A percentile compares a stretch with the other conserved stretches of the same genome.
phyloP scores from a whole-genome alignment of 257 asterid genomes.

The Petrea volubilis region DNA sequence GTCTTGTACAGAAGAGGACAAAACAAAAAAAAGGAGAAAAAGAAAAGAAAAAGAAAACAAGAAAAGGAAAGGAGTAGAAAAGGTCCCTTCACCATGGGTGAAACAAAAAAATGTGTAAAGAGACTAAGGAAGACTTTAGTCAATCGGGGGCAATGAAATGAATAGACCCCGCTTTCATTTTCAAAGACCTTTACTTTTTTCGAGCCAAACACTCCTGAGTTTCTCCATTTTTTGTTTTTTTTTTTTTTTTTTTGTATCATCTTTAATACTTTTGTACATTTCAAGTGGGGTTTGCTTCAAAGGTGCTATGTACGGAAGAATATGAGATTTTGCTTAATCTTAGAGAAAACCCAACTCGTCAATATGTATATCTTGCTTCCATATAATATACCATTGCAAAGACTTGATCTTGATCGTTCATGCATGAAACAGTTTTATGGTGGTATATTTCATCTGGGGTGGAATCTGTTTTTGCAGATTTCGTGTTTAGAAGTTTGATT shows the following conservation, averaged over 20 bases:
- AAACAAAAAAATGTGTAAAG: no score
- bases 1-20: no score
- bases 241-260: no score
- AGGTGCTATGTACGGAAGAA: background rate
- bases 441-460: background rate
- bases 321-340: constrained; percentile 10
- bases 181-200: background rate
- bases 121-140: background rate
- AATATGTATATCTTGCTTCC: no score
- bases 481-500: background rate
- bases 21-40: no score
- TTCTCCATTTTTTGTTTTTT: no score
- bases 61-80: background rate
- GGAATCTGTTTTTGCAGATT: background rate
- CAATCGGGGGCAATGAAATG: background rate
- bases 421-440: constrained; percentile 17
- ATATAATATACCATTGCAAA: background rate
- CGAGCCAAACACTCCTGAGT: background rate
- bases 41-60: no score
- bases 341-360: constrained; percentile 10
- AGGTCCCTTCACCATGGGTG: no score
- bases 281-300: background rate
- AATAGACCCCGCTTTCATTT: constrained; percentile 7
- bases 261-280: no score
- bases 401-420: background rate